Base-by-base conservation (phyloP, 2,329 filamentous ascomycete genomes). In the Zopfia rhizophila region DNA sequence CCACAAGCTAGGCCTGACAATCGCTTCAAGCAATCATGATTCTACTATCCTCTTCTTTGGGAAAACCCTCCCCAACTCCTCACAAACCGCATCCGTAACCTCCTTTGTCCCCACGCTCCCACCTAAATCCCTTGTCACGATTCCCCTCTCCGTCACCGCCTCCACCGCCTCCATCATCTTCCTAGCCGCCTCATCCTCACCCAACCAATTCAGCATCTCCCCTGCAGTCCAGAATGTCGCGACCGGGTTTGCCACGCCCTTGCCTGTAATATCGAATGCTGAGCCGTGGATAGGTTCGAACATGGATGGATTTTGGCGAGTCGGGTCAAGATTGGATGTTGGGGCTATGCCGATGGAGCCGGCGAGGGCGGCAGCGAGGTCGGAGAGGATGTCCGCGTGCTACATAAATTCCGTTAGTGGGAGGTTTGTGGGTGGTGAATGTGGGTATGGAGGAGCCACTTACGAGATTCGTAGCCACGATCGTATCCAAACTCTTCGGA, bases 281-380 rank as follows among this genome's bases (percentile, higher is more conserved):
- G 77, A 81, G 2, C 82, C 82, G 56, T 84, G 81, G 40, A 85
- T 83, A 0, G 82, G 82, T 70, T 85, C 82, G 51, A 85, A 85
- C 79, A 85, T 83, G 40, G 76, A 80, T 0, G 84, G 84, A 48
- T 83, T 80, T 53, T 78, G 61, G 12, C 82, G 73, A 1, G 80
- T 84, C 1, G 86, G 86, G 54, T 89, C 86, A 1, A 89, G 73
- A 56, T 89, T 90, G 29, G 81, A 84, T 0, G 86, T 88, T 3
- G 87, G 86, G 3, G 87, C 87, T 46, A 90, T 89, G 7, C 87
- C 86, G 49, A 90, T 89, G 2, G 82, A 86, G 0, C 87, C 87
- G 3, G 86, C 86, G 5, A 89, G 73, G 0, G 86, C 85, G 11
- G 87, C 86, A 5, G 86, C 87, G 14, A 90, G 75, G 59, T 90